Base-by-base conservation (phyloP, 305 asterid species). In the Fraxinus nigra region DNA sequence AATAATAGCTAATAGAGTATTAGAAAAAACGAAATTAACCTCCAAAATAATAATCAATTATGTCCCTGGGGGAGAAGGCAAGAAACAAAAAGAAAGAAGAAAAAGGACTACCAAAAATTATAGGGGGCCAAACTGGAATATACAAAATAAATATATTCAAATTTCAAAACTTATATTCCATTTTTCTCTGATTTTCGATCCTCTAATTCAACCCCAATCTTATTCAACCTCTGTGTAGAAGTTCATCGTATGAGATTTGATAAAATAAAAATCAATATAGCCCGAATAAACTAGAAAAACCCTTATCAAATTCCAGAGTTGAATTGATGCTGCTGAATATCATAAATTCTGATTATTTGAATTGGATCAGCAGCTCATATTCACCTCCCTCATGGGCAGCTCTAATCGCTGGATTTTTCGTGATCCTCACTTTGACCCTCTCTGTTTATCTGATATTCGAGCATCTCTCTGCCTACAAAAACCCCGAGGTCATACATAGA, bases 371-470 rank as follows among this genome's bases (percentile, higher is more conserved):
- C 75, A 77, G 75, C 80, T 86, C 76, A 38, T 93, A 95, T 85
- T 87, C 97, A 28, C 84, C 98, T 38, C 97, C 98, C 74, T 83
- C 84, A 92, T 95, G 98, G 98, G 98, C 98, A 54, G 80, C 92
- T 85, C 61, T 91, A 85, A 86, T 91, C 86, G 97, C 97, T 85
- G 97, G 98, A 7, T 80, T 85, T 48, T 89, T 85, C 85, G 92
- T 89, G 61, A 61, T 92, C 77, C 63, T 90, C 79, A 85, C 97
- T 65, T 86, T 95, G 72, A 87, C 92, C 84, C 93, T 95, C 54
- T 95, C 98, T 76, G 82, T 88, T 67, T 92, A 90, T 87, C 97
- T 95, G 51, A 78, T 92, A 9, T 91, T 93, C 92, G 97, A 93
- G 85, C 98, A 95, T 87, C 90, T 95, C 63, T 91, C 98, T 48